phyloP scores from a whole-genome alignment of 2,329 filamentous ascomycete species.

The Coniella lustricola region DNA sequence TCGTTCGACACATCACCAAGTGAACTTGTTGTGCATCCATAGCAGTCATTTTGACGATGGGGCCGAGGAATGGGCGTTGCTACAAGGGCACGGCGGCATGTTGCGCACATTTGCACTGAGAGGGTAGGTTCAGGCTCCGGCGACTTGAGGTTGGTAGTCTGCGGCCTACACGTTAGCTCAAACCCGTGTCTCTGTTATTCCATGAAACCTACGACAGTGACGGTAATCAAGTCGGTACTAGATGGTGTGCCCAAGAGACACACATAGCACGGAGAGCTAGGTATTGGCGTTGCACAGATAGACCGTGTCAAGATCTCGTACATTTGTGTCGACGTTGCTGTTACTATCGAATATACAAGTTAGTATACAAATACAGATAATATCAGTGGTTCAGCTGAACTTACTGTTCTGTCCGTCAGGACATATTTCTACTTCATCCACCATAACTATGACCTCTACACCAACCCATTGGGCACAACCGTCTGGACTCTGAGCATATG shows the following conservation, averaged over 20 bases:
- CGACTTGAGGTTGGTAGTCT: constrained; percentile 20
- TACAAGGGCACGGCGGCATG: constrained; percentile 20
- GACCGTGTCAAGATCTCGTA: constrained; percentile 21
- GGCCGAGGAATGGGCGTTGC: constrained; percentile 21
- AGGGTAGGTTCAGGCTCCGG: constrained; percentile 19
- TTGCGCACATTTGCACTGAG: constrained; percentile 21
- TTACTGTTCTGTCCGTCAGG: constrained; percentile 14
- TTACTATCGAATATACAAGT: constrained; percentile 2
- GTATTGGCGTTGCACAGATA: constrained; percentile 23
- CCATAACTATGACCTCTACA: constrained; percentile 15
- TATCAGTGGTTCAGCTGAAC: background rate
- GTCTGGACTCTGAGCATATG: constrained; percentile 2
- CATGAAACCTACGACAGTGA: constrained; percentile 20
- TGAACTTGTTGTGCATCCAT: constrained; percentile 19
- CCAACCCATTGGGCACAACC: constrained; percentile 13
- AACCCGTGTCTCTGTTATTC: background rate
- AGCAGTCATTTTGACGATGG: constrained; percentile 20
- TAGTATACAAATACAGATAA: background rate
- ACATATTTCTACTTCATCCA: constrained; percentile 14
- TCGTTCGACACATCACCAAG: background rate
- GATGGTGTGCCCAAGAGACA: constrained; percentile 21
- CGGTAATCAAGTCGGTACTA: constrained; percentile 20
- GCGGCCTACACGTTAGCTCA: background rate
- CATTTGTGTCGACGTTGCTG: constrained; percentile 14
- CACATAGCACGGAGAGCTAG: constrained; percentile 24